Conservation (phyloP, 441 rosid genomes). For the Pelargonium exstipulatum region DNA sequence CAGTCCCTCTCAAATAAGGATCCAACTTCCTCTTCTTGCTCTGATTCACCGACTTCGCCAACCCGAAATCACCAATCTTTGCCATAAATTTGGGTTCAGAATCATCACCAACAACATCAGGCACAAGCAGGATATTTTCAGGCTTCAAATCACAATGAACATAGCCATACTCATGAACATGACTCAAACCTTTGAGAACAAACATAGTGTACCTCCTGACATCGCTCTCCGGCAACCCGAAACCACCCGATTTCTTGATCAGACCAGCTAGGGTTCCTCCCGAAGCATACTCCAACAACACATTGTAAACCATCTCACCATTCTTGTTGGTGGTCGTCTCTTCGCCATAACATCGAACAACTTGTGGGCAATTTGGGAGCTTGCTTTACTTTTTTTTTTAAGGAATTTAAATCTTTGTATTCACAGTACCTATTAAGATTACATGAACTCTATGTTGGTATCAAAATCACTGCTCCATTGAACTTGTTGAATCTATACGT, state of each 20-base stretch:
- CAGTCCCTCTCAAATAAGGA: constrained; percentile 28
- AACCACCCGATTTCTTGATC: constrained; percentile 14
- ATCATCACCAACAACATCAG: not conserved
- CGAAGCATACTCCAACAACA: constrained; percentile 33
- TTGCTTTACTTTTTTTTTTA: too few species aligned
- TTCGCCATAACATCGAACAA: constrained; percentile 30
- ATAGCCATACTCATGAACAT: constrained; percentile 29
- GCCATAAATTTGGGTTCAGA: constrained; percentile 15
- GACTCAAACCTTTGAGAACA: constrained; percentile 27
- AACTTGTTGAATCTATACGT: not conserved
- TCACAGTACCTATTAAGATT: not conserved
- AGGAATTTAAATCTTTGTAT: not conserved
- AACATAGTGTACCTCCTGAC: constrained; percentile 24
- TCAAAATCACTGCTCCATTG: constrained; percentile 12
- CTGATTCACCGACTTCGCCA: constrained; percentile 24
- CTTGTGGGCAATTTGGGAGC: constrained; percentile 20
- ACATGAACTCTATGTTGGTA: not conserved
- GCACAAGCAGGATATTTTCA: constrained; percentile 22
- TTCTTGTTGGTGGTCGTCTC: constrained; percentile 16
- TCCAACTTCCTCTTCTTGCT: constrained; percentile 16
- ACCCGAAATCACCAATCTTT: constrained; percentile 37
- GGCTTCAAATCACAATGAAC: constrained; percentile 39
- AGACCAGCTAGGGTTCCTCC: constrained; percentile 31
- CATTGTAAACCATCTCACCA: constrained; percentile 26
- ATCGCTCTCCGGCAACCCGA: constrained; percentile 25